Evolutionary conservation across 192 early-diverging fungal species (phyloP), one percentile per base, ranked within the genome.

Genomic region (Coemansia javaensis): DNA sequence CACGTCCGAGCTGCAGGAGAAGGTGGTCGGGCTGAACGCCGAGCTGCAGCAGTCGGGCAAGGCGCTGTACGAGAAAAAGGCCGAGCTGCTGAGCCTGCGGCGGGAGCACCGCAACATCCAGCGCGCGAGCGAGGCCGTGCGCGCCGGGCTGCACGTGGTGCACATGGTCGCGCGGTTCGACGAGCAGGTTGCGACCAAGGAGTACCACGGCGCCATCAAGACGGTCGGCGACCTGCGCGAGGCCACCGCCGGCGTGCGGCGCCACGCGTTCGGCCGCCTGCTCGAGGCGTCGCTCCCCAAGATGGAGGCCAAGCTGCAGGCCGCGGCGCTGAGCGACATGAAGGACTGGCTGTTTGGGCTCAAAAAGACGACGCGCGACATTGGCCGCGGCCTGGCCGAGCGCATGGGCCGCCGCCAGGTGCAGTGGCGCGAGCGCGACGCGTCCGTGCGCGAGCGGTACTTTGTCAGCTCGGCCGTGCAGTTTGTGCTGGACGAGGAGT

Each of bases 131-230:
- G 88, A 92, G 41, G 76, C 85, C 0, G 50, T 99, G 16, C 78
- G 85, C 40, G 81, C 82, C 24, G 91, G 97, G 63, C 73, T 93
- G 38, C 75, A 85, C 47, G 87, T 99, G 16, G 70, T 98, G 20
- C 91, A 95, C 56, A 81, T 93, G 44, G 87, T 85, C 10, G 86
- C 91, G 59, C 80, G 82, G 38, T 87, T 94, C 38, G 85, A 88
- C 53, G 68, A 78, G 32, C 82, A 89, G 51, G 81, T 98, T 16
- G 82, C 82, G 25, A 74, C 81, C 16, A 79, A 79, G 50, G 90
- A 93, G 75, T 94, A 96, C 64, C 96, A 93, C 63, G 83, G 88
- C 7, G 89, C 93, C 4, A 79, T 98, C 15, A 73, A 94, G 87
- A 91, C 91, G 53, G 66, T 98, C 21, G 89, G 91, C 40, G 82